These are phyloP conservation scores for Xylaria sp. DNA, from an alignment of 2,329 filamentous ascomycete genomes.

Conservation along the genomic window DNA sequence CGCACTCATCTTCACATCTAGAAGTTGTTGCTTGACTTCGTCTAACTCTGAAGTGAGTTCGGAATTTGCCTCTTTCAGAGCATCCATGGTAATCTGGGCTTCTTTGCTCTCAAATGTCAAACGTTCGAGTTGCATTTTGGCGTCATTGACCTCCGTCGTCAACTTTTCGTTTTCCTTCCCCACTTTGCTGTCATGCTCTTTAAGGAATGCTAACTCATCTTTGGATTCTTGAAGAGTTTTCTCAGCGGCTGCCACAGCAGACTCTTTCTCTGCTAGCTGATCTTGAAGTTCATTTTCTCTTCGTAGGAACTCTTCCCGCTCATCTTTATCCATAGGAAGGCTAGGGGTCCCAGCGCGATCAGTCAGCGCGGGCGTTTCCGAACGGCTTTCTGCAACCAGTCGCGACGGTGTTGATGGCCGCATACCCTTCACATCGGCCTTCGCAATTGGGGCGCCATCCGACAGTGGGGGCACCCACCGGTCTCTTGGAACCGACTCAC, in stretches of 20 bases:
- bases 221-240: conserved; percentile 81
- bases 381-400: conserved; percentile 60
- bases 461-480: conserved; percentile 77
- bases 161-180: conserved; percentile 91
- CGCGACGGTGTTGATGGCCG: conserved; percentile 61
- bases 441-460: conserved; percentile 55
- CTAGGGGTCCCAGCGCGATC: conserved; percentile 88
- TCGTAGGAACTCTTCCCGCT: conserved; percentile 92
- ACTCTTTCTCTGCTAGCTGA: conserved; percentile 91
- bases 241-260: conserved; percentile 77
- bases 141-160: conserved; percentile 83
- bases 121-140: conserved; percentile 96
- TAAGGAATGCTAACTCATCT: conserved; percentile 83
- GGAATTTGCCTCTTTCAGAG: conserved; percentile 91
- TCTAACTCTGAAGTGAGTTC: conserved; percentile 92
- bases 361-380: conserved; percentile 69
- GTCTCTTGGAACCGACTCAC: conserved; percentile 87
- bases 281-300: conserved; percentile 98
- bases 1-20: conserved; percentile 95
- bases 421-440: conserved; percentile 50
- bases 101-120: conserved; percentile 96
- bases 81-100: conserved; percentile 96
- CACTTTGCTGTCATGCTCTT: conserved; percentile 82
- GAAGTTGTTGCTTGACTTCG: conserved; percentile 92
- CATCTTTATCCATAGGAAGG: conserved; percentile 89